Conservation (phyloP, 805 yeast genomes). For the Ogataea pignaliae region DNA sequence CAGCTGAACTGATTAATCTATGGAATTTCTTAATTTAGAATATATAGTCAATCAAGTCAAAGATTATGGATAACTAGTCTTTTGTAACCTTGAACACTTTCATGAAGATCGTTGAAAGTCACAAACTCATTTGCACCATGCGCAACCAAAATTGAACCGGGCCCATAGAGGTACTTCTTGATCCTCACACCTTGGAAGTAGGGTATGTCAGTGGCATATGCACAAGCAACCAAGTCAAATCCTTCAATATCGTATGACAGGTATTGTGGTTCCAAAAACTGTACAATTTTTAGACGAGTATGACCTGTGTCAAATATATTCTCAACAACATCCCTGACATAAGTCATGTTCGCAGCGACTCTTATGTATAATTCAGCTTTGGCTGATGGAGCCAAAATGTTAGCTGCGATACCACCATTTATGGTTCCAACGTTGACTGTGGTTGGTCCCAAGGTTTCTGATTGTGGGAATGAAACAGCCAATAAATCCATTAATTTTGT, state of each 20-base stretch:
- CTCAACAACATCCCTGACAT: conserved; percentile 34
- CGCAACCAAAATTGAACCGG: conserved; percentile 60
- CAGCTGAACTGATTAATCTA: no score
- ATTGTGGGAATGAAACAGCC: conserved; percentile 41
- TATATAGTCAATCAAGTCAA: no score
- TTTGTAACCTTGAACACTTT: conserved; percentile 52
- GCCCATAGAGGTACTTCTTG: conserved; percentile 57
- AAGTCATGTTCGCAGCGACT: conserved; percentile 44
- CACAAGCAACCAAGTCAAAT: conserved; percentile 41
- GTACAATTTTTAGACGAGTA: no score
- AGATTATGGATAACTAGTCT: conserved; percentile 19
- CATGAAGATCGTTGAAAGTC: conserved; percentile 39
- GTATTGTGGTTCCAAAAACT: no score
- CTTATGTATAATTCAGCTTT: conserved; percentile 46
- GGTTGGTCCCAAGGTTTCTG: conserved; percentile 52
- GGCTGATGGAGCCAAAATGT: conserved; percentile 61
- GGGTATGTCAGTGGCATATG: conserved; percentile 43
- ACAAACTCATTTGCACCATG: conserved; percentile 56
- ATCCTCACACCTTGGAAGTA: conserved; percentile 31
- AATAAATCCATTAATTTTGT: conserved; percentile 45
- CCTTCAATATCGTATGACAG: conserved; percentile 51
- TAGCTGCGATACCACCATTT: conserved; percentile 60
- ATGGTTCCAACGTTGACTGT: conserved; percentile 59
- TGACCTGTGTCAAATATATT: no score
- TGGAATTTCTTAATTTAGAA: no score